Evolutionary conservation across 805 yeast species (phyloP), one percentile per base, ranked within the genome.

Genomic region (Teunomyces aglyptinius): DNA sequence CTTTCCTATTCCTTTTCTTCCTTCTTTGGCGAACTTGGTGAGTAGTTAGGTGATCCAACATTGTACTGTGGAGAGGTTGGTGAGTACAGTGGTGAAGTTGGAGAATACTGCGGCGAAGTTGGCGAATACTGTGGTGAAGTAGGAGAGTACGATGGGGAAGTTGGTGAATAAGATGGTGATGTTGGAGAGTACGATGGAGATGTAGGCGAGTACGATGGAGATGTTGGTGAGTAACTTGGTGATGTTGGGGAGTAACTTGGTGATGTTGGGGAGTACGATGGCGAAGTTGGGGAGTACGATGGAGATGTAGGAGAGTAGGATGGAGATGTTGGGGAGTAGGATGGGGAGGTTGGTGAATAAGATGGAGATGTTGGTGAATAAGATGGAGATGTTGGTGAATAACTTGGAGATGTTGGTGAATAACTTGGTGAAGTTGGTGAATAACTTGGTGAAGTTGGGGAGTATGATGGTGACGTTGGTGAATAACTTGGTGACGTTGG

Each of bases 241-340:
- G 61, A 57, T 7, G 87, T 81, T 43, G 89, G 89, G 0, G 81
- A 71, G 65, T 85, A 86, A 12, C 73, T 58, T 55, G 95, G 94
- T 0, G 89, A 81, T 0, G 91, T 85, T 45, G 94, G 94, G 0
- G 81, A 70, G 60, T 83, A 83, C 2, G 65, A 53, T 49, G 89
- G 88, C 3, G 82, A 75, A 0, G 88, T 82, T 43, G 88, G 87
- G 0, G 83, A 73, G 61, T 83, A 80, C 5, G 77, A 67, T 55
- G 94, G 92, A 5, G 88, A 81, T 1, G 94, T 86, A 41, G 96
- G 96, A 1, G 85, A 76, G 65, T 89, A 89, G 1, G 70, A 55
- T 49, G 97, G 97, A 0, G 92, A 84, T 0, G 96, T 88, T 51
- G 94, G 92, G 0, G 84, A 76, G 63, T 89, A 90, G 7, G 75